Evolutionary conservation across 2,329 filamentous ascomycete genomes (phyloP), one percentile per base, ranked within the genome.

Genomic region (Penicillium sp.): DNA sequence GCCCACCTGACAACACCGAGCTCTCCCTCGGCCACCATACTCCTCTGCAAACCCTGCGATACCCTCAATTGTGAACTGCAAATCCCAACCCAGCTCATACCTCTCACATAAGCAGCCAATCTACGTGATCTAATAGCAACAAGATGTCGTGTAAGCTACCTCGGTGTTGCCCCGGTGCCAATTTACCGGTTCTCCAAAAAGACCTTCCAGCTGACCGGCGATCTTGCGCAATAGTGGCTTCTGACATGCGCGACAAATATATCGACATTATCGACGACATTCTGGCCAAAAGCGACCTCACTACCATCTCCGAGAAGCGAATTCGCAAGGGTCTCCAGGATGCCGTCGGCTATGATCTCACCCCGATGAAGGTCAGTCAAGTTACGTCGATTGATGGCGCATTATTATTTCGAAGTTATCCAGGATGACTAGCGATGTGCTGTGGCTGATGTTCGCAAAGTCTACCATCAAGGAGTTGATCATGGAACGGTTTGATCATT

Each of bases 401-500:
- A 34, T 22, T 2, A 31, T 32, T 26, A 40, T n/a, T 4, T 35
- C 4, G 6, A 31, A 14, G 13, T 4, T n/a, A 20, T 37, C 9
- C 20, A 22, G 6, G 18, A 20, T 26, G 31, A 37, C 13, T 42
- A 11, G 32, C 16, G 16, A 53, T 47, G 38, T 9, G 24, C 9
- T 31, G 24, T 50, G 8, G 31, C 52, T 60, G 39, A 60, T 24
- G 14, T 29, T 14, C 37, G 18, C 20, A 31, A 46, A 90, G 88
- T 78, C 81, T 69, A 84, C 85, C 14, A 87, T 91, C 73, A 90
- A 90, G 70, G 78, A 78, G 50, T 79, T 92, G 47, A 91, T 92
- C 53, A 86, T 88, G 75, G 81, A 84, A 63, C 85, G 89, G 18
- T 92, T 92, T 72, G 89, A 92, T 67, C 82, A 86, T 55, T 83